These are phyloP conservation scores for Solanum tarijense DNA, from an alignment of 257 asterid species.

Conservation along the genomic window DNA sequence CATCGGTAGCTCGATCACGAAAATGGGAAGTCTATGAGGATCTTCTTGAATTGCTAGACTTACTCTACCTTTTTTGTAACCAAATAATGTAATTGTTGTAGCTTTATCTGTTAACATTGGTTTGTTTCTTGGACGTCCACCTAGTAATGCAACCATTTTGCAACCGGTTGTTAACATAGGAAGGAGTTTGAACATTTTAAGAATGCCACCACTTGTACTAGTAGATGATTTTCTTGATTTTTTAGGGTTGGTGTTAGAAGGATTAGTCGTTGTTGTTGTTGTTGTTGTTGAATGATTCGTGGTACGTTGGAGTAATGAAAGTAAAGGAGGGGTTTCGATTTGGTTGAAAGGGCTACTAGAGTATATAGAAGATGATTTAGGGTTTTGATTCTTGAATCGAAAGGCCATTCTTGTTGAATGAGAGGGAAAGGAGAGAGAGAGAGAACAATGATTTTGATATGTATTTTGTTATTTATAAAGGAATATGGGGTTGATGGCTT, in stretches of 20 bases:
- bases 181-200: constrained; percentile 79
- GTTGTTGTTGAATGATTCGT: constrained; percentile 2
- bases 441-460: neutral
- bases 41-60: constrained; percentile 74
- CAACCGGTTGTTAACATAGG: constrained; percentile 92
- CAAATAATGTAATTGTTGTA: constrained; percentile 71
- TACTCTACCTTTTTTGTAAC: constrained; percentile 60
- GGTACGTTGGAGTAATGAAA: constrained; percentile 41
- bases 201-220: constrained; percentile 39
- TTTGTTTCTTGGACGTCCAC: constrained; percentile 47
- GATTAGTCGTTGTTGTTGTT: neutral
- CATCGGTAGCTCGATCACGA: constrained; percentile 83
- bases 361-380: constrained; percentile 22
- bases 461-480: neutral
- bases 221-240: constrained; percentile 26
- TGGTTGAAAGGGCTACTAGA: constrained; percentile 37
- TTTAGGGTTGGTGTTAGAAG: neutral
- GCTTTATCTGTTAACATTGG: constrained; percentile 67
- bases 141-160: constrained; percentile 73
- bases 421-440: neutral
- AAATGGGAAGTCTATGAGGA: constrained; percentile 67
- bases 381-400: constrained; percentile 1
- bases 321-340: constrained; percentile 45
- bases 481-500: neutral
- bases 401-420: neutral